A percentile compares a stretch with the other conserved stretches of the same genome.
Conservation (phyloP, 768 basidiomycete genomes). For the Xerocomus spinulosus region DNA sequence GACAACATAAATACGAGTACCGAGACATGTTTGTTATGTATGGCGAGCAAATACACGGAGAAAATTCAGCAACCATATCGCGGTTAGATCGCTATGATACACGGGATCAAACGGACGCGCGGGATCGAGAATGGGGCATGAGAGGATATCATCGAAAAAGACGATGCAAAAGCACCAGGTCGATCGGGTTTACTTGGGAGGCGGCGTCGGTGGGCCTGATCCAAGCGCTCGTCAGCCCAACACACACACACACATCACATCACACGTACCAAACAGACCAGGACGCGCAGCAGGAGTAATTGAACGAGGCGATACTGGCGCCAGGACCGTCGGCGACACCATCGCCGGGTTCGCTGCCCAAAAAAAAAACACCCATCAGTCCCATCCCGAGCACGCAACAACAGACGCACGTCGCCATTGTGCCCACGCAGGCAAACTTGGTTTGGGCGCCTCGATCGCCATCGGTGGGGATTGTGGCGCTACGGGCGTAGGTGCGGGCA, state of each 20-base stretch:
- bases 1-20: too few species aligned
- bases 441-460: slow-evolving; percentile 44
- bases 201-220: slow-evolving; percentile 32
- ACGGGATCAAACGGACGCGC: too few species aligned
- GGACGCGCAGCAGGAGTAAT: slow-evolving; percentile 47
- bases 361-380: neutral
- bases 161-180: too few species aligned
- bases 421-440: slow-evolving; percentile 68
- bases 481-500: slow-evolving; percentile 31
- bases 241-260: neutral
- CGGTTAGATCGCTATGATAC: too few species aligned
- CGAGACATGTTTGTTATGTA: too few species aligned
- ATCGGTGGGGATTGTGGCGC: slow-evolving; percentile 12
- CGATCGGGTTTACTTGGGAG: slow-evolving; percentile 6
- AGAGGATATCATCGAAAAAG: too few species aligned
- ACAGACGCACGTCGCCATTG: slow-evolving; percentile 70
- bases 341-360: slow-evolving; percentile 59
- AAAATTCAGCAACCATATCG: too few species aligned
- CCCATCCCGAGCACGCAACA: neutral
- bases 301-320: slow-evolving; percentile 31
- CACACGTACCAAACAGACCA: slow-evolving; percentile 60
- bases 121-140: too few species aligned
- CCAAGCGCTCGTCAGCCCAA: neutral
- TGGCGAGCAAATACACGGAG: too few species aligned
- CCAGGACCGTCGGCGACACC: slow-evolving; percentile 47